A percentile compares a stretch with the other conserved stretches of the same genome.
Evolutionary conservation across 73 alveolate genomes (phyloP).

Genomic region (Paramecium bursaria): DNA sequence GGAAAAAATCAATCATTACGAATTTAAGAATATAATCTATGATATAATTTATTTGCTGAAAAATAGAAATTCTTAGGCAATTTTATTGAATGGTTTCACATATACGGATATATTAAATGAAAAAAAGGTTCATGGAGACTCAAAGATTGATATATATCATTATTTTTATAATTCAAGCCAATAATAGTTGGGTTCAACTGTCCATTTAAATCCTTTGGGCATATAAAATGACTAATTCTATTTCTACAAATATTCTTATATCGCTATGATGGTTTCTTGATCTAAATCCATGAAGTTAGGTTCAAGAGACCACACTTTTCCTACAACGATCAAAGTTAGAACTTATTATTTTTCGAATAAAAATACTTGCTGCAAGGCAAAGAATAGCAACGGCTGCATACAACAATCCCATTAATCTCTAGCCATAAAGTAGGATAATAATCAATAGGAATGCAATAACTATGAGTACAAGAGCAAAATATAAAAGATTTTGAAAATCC

Average conservation of each 20-base stretch:
- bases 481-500: slow-evolving; percentile 1
- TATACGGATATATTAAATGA: no score
- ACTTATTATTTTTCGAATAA: neutral
- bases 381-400: slow-evolving; percentile 44
- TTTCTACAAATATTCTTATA: slow-evolving; percentile 6
- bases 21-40: no score
- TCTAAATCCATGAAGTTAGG: slow-evolving; percentile 46
- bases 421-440: slow-evolving; percentile 17
- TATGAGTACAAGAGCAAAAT: slow-evolving; percentile 23
- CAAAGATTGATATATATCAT: slow-evolving; percentile 1
- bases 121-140: no score
- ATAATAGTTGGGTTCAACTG: slow-evolving; percentile 29
- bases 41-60: no score
- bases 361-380: slow-evolving; percentile 15
- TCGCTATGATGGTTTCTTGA: neutral
- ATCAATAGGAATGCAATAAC: slow-evolving; percentile 16
- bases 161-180: slow-evolving; percentile 29
- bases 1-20: no score
- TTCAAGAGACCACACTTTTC: slow-evolving; percentile 37
- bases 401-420: slow-evolving; percentile 9
- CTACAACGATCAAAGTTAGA: slow-evolving; percentile 43
- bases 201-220: slow-evolving; percentile 46
- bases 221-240: slow-evolving; percentile 4
- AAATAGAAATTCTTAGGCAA: no score
- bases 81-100: no score